These are phyloP conservation scores for Podospora australis DNA, from an alignment of 495 filamentous ascomycete species.

Conservation along the genomic window DNA sequence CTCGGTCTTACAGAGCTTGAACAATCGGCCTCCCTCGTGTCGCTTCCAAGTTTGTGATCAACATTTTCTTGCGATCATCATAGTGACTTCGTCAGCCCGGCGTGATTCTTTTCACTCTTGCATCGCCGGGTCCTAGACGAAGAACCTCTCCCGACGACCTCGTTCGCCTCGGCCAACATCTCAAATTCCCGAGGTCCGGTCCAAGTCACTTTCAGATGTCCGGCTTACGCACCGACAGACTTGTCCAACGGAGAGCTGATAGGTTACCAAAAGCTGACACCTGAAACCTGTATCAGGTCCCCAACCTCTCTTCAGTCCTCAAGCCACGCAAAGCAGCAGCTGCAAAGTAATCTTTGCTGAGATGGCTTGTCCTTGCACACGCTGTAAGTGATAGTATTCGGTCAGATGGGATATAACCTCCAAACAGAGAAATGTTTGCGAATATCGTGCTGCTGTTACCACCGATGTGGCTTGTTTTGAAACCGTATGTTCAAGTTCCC, in stretches of 20 bases:
- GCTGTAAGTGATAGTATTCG: no score
- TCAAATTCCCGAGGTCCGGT: not conserved
- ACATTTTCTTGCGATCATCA: no score
- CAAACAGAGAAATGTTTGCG: not conserved
- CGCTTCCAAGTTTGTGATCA: not conserved
- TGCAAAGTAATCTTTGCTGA: not conserved
- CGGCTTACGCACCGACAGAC: not conserved
- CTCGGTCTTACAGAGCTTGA: not conserved
- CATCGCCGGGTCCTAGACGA: no score
- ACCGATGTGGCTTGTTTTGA: slow-evolving; percentile 39
- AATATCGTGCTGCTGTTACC: slow-evolving; percentile 37
- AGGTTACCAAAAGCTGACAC: not conserved
- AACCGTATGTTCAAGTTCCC: no score
- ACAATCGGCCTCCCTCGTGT: not conserved
- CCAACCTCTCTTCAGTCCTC: not conserved
- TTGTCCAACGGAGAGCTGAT: not conserved
- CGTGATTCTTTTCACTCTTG: no score
- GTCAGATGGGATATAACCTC: no score
- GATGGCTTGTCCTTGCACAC: not conserved
- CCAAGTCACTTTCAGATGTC: not conserved
- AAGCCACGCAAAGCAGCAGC: no score
- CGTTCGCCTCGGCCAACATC: not conserved
- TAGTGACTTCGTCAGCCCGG: no score
- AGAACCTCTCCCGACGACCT: no score
- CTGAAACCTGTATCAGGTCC: slow-evolving; percentile 16